Evolutionary conservation across 1,284 basidiomycete species (phyloP), one percentile per base, ranked within the genome.

Genomic region (Butyriboletus regius): DNA sequence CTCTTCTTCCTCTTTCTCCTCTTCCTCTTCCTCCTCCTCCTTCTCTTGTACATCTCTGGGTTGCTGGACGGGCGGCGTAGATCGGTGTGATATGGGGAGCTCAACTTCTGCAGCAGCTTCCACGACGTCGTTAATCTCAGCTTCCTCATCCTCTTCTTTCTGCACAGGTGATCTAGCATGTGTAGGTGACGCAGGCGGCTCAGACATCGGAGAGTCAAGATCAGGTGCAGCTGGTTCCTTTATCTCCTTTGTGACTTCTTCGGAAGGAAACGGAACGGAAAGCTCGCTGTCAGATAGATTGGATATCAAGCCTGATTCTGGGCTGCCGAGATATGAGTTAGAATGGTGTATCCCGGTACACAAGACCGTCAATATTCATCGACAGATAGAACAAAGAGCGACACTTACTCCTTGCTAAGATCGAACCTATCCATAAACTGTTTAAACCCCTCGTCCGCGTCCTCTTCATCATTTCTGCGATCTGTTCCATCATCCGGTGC

Each of bases 381-480:
- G 43, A 36, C 35, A 17, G 14, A 20, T 34, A 17, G 31, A 15
- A 43, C 9, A 17, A 18, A 33, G 24, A 31, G 7, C 13, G n/a
- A 37, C 15, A 54, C 63, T 40, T 17, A 68, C 63, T 54, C 46
- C 76, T 77, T 68, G 54, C 72, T 69, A 43, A 84, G 60, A 61
- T 81, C 75, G 58, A 78, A 79, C 57, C 71, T 71, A 41, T 74
- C 71, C 52, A 83, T 57, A 62, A 83, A 85, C 34, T 61, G 59
- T 40, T 70, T 67, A 18, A 81, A 51, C 22, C 69, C 74, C 29
- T 71, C 72, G 34, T 74, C 75, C 8, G 2, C 26, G 26, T 14
- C 29, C 29, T 71, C 68, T 20, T 71, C 67, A 7, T 54, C 54
- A 26, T 46, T 48, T 24, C 24, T 46, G 22, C 18, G 2, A 22